Evolutionary conservation across 257 asterid genomes (phyloP), one percentile per base, ranked within the genome.

Genomic region (Solanum tarijense): DNA sequence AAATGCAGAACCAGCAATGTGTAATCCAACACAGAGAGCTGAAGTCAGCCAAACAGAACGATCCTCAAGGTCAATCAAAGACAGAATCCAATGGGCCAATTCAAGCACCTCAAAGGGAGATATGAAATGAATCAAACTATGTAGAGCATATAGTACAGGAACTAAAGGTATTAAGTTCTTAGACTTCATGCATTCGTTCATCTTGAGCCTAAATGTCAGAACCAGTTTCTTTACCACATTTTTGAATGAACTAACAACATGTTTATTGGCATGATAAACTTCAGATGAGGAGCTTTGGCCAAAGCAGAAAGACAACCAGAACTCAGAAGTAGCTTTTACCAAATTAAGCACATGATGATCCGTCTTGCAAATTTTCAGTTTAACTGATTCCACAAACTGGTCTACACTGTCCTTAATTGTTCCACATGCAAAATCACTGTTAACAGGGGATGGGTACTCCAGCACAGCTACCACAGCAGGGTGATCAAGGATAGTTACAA

Each of bases 321-420:
- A 92, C 92, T 93, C 94, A 88, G 88, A 91, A 84, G 89, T 89
- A 89, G 91, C 91, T 91, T 86, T 91, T 87, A 95, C 73, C 91
- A 96, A 91, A 89, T 89, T 88, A 87, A 94, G 91, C 88, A 91
- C 92, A 91, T 91, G 93, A 90, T 85, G 95, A 90, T 96, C 96
- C 92, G 92, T 92, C 87, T 72, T 90, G 88, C 91, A 87, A 81
- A 94, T 73, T 85, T 89, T 91, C 87, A 87, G 88, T 91, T 91
- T 86, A 76, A 94, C 91, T 86, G 88, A 88, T 87, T 90, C 92
- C 71, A 94, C 91, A 89, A 94, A 91, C 71, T 86, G 89, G 31
- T 94, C 96, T 88, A 75, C 72, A 88, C 90, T 83, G 88, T 89
- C 91, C 85, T 86, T 89, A 68, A 94, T 94, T 75, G 90, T 65